Evolutionary conservation across 257 asterid genomes (phyloP), one percentile per base, ranked within the genome.

Genomic region (Oldenlandia corymbosa): DNA sequence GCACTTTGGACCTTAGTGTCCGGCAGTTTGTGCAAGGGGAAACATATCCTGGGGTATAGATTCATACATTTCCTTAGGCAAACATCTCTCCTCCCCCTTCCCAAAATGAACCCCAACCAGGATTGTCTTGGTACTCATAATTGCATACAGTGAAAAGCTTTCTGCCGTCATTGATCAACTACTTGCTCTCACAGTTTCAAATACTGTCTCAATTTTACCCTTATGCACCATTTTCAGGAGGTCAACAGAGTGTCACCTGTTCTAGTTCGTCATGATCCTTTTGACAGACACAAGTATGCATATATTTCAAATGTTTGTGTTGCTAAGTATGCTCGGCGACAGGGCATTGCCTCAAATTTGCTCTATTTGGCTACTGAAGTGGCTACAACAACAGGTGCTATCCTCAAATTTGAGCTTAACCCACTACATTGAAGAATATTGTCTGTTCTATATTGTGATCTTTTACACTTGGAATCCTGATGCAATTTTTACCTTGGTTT

Each of bases 311-410:
- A 88, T 73, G 94, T 88, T 63, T 80, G 93, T 74, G 96, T 91
- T 62, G 93, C 98, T 49, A 88, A 83, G 79, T 88, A 68, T 73
- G 96, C 98, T 65, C 90, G 98, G 60, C 94, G 95, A 47, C 98
- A 66, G 79, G 91, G 95, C 70, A 84, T 91, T 77, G 98, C 96
- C 69, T 81, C 94, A 49, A 91, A 91, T 75, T 76, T 89, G 88
- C 69, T 86, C 49, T 75, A 78, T 78, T 77, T 86, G 78, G 96
- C 96, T 45, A 71, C 81, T 62, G 95, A 89, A 50, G 84, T 64
- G 61, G 96, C 95, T 41, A 46, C 73, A 20, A 64, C 55, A 43
- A 74, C 79, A 88, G 96, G 97, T 91, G 65, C 67, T 37, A 56
- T 51, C 17, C 68, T 60, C 59, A 41, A 68, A 52, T 71, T 54